Evolutionary conservation across 345 rosid species (phyloP).

Genomic region (Acer saccharum): DNA sequence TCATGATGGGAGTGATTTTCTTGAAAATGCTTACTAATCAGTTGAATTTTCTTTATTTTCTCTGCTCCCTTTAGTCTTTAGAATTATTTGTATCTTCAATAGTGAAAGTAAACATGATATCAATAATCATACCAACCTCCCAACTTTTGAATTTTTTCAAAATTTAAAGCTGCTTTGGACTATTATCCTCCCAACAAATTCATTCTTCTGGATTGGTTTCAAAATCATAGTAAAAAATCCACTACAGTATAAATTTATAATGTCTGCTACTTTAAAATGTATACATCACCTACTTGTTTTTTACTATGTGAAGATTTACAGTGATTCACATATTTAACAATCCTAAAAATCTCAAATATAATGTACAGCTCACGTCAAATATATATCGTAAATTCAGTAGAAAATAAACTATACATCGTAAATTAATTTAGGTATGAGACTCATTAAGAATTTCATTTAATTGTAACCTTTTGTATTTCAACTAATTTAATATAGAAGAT

Average conservation of each 20-base stretch:
- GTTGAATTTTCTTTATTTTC: background rate
- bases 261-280: background rate
- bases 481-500: background rate
- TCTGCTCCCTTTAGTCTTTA: background rate
- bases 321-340: too few relatives aligned
- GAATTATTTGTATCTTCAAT: constrained; percentile 10
- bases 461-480: background rate
- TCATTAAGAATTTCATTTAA: too few relatives aligned
- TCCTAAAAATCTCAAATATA: too few relatives aligned
- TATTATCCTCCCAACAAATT: constrained; percentile 3
- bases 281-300: too few relatives aligned
- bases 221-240: background rate
- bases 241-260: too few relatives aligned
- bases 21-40: background rate
- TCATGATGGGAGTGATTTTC: background rate
- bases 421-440: too few relatives aligned
- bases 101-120: constrained; percentile 8
- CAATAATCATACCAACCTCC: constrained; percentile 27
- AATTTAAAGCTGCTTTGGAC: constrained; percentile 24
- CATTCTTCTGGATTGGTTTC: constrained; percentile 1
- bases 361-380: too few relatives aligned
- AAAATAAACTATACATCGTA: too few relatives aligned
- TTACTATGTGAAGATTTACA: too few relatives aligned
- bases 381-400: too few relatives aligned
- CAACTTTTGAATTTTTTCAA: constrained; percentile 25